Evolutionary conservation across 73 alveolate genomes (phyloP), one percentile per base, ranked within the genome.

Genomic region (Tetrahymena thermophila): DNA sequence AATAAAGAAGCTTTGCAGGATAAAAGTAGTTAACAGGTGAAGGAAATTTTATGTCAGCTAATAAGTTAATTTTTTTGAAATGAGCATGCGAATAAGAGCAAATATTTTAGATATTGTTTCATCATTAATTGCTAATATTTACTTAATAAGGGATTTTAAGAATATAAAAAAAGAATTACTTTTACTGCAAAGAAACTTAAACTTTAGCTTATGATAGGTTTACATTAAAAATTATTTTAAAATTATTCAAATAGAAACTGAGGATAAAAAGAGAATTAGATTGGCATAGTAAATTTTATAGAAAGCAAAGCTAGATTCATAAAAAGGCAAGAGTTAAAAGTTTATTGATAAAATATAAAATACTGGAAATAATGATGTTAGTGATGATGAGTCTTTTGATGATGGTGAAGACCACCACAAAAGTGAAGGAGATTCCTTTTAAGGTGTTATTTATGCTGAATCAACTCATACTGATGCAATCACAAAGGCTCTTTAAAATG

Each of bases 221-320:
- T 50, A 50, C 10, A 50, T 50, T 50, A 50, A 50, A 50, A 14
- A 7, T 7, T 44, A 4, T 14, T 44, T 50, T 5, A 40, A 40
- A 7, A 4, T 50, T 50, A 50, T 50, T 50, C 35, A 71, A 71
- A 11, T 71, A 71, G 97, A 95, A 95, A 89, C 93, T 15, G 97
- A 95, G 34, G 97, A 95, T 93, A 85, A 85, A 28, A 95, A 93
- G 40, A 95, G 97, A 95, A 50, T 95, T 25, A 95, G 97, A 95
- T 93, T 95, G 43, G 97, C 97, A 55, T 85, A 95, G 44, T 93
- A 85, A 43, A 95, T 95, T 16, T 56, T 95, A 56, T 44, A 95
- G 55, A 23, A 95, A 95, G 93, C 97, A 15, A 95, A 95, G 35
- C 35, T 43, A 44, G 97, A 95, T 71, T n/a, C 89, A n/a, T 28